These are phyloP conservation scores for Guyanaporus albipodus DNA, from an alignment of 768 basidiomycete genomes.

Conservation along the genomic window DNA sequence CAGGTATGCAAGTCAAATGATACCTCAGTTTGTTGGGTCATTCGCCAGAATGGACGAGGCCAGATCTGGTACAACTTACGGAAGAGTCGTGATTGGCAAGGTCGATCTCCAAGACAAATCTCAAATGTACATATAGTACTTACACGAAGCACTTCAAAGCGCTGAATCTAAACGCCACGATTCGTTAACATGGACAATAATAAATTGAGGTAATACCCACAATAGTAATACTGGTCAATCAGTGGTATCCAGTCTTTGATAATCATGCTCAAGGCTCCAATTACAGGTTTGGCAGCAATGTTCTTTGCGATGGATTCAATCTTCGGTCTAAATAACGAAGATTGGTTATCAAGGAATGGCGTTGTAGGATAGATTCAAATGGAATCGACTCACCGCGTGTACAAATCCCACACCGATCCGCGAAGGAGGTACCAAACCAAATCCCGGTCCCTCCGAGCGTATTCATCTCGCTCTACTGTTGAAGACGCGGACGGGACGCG, in stretches of 20 bases:
- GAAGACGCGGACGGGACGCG: conserved; percentile 60
- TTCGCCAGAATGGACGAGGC: neutral
- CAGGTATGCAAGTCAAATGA: too few species aligned
- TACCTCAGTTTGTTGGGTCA: too few species aligned
- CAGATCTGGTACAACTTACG: neutral
- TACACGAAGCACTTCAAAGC: conserved; percentile 32
- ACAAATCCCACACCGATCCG: conserved; percentile 80
- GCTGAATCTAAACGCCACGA: conserved; percentile 39
- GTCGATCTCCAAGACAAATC: neutral
- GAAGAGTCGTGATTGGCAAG: neutral
- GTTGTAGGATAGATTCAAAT: conserved; percentile 3
- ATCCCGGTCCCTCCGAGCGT: conserved; percentile 77
- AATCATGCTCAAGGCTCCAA: conserved; percentile 67
- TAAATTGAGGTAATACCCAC: conserved; percentile 40
- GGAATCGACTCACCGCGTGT: conserved; percentile 53
- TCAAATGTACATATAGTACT: conserved; percentile 5
- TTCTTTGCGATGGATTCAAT: conserved; percentile 58
- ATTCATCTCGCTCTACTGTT: conserved; percentile 67
- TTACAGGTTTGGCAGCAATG: conserved; percentile 53
- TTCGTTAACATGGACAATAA: neutral
- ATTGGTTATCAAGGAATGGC: neutral
- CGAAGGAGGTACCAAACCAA: conserved; percentile 82
- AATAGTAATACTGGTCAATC: conserved; percentile 90
- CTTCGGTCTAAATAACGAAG: conserved; percentile 55
- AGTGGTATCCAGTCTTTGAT: conserved; percentile 84